Base-by-base conservation (phyloP, 345 rosid genomes). In the Linum trigynum region DNA sequence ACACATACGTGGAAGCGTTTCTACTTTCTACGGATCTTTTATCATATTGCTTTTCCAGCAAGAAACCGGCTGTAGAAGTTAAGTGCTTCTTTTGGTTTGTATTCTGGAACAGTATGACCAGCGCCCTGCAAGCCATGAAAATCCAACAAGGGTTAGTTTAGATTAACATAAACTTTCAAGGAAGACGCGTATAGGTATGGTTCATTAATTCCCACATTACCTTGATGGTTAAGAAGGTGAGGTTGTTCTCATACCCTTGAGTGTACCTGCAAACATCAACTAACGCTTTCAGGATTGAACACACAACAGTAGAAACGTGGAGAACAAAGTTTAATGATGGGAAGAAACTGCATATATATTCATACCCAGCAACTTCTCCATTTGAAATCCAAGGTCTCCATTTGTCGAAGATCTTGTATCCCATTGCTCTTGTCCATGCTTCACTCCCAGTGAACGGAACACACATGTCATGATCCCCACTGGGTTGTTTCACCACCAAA, bases 91-190 rank as follows among this genome's bases (percentile, higher is more conserved):
- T 36, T 73, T 2, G 96, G 97, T 70, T 90, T 92, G 82, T 87
- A 86, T 69, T 89, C 92, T 3, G 98, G 97, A 14, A 92, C 95
- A 0, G 91, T 82, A 66, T 92, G 98, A n/a, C 98, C 98, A 48
- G 98, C 50, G 39, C 98, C 96, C 97, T 92, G 72, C 62, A 75
- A 69, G 32, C 55, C 61, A 73, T 15, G 39, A 12, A 63, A 59
- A 5, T 43, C 10, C 50, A 11, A 48, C 14, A 15, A 48, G 53
- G 53, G 53, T 9, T 48, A 10, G 53, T 48, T 48, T 23, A 48
- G 53, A 12, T 48, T 48, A 48, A 48, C 3, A 15, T 15, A 15
- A 48, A 48, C 14, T 48, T 48, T 43, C 50, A 43, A 43, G 10
- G 14, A 3, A 48, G 11, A 23, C 11, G 53, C 9, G 14, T 48